phyloP scores from a whole-genome alignment of 1,284 basidiomycete species.

The Ustilago sp. region DNA sequence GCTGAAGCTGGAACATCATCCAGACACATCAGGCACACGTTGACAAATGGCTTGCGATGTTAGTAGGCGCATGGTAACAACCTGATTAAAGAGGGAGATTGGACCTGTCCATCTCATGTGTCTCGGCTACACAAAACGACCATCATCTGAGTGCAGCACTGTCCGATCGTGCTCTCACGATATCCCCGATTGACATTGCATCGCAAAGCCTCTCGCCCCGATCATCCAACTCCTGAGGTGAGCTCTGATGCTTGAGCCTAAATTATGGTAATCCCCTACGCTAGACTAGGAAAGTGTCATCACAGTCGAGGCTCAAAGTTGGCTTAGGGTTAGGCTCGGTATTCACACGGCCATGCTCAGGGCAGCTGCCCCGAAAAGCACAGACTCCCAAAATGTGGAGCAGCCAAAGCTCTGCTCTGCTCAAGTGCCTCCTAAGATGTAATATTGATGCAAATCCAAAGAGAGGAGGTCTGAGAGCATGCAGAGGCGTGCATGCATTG shows the following conservation, averaged over 20 bases:
- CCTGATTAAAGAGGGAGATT: not conserved
- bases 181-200: not conserved
- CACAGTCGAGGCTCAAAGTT: not conserved
- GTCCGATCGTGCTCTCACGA: not conserved
- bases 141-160: not conserved
- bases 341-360: not conserved
- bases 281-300: not conserved
- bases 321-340: not conserved
- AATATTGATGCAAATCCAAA: not conserved
- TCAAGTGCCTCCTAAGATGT: conserved; percentile 10
- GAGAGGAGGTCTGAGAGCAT: conserved; percentile 21
- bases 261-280: not conserved
- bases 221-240: not conserved
- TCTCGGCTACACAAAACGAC: conserved; percentile 4
- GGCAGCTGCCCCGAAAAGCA: not conserved
- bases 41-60: not conserved
- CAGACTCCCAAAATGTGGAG: conserved; percentile 25
- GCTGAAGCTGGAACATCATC: too few species aligned
- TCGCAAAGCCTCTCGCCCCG: not conserved
- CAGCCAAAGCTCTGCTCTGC: conserved; percentile 17
- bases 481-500: conserved; percentile 21
- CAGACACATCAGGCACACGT: not conserved
- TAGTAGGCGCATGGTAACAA: not conserved
- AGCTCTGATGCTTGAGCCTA: not conserved
- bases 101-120: not conserved